Conservation (phyloP, 768 basidiomycete genomes). For the Clavaria fumosa region DNA sequence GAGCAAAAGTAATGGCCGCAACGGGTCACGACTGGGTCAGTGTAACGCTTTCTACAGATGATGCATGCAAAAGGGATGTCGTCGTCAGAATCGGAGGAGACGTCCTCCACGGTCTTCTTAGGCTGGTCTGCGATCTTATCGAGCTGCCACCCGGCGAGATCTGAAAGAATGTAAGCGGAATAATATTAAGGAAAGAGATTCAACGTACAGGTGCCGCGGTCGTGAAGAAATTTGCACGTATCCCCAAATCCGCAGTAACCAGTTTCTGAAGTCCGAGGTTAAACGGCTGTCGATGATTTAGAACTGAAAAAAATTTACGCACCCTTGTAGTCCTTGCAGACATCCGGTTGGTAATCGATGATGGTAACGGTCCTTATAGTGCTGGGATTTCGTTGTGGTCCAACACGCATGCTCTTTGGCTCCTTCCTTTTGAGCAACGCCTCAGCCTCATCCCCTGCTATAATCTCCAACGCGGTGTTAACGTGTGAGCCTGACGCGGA, state of each 20-base stretch:
- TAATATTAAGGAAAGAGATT: conserved; percentile 5
- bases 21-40: conserved; percentile 87
- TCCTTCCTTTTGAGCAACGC: conserved; percentile 58
- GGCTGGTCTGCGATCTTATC: conserved; percentile 78
- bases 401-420: conserved; percentile 79
- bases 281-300: conserved; percentile 5
- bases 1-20: conserved; percentile 97
- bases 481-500: conserved; percentile 61
- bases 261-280: conserved; percentile 49
- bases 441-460: conserved; percentile 72
- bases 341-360: conserved; percentile 95
- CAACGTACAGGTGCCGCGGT: conserved; percentile 87
- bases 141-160: conserved; percentile 97
- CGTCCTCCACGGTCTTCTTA: conserved; percentile 44
- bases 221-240: conserved; percentile 97
- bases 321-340: conserved; percentile 99
- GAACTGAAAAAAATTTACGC: conserved; percentile 17
- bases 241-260: conserved; percentile 99
- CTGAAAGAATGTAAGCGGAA: conserved; percentile 23
- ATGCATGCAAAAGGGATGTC: conserved; percentile 98
- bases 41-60: conserved; percentile 89
- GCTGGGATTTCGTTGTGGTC: conserved; percentile 57
- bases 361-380: conserved; percentile 93
- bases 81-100: conserved; percentile 57
- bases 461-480: conserved; percentile 55